Percentiles rank a stretch among this genome's conserved stretches.
Evolutionary conservation across 202 grass and related monocot genomes (phyloP).

Genomic region (Digitaria exilis): DNA sequence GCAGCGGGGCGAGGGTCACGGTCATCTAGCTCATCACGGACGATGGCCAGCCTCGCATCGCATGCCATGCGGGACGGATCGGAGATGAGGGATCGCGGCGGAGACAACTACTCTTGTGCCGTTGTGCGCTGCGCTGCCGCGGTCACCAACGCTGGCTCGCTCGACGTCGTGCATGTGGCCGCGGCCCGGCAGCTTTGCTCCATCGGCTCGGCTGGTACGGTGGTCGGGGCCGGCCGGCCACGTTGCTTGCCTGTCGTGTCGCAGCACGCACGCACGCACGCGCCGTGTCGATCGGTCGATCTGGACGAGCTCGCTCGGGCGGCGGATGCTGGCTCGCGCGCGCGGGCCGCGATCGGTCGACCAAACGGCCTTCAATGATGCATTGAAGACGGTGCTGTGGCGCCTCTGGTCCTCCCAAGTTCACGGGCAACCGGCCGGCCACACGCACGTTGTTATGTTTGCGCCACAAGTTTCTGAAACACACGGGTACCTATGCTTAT

Average conservation of each 20-base stretch:
- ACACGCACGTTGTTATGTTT: too few species aligned
- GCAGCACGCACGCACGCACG: neutral
- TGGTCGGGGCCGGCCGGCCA: neutral
- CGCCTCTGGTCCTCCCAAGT: neutral
- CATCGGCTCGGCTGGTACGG: too few species aligned
- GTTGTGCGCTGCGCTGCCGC: neutral
- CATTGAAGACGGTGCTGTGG: neutral
- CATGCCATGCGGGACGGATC: neutral
- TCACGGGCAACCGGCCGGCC: neutral
- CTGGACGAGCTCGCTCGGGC: neutral
- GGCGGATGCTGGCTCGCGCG: neutral
- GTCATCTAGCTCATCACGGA: neutral
- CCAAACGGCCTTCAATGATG: neutral
- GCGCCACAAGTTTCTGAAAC: too few species aligned
- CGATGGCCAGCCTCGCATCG: neutral
- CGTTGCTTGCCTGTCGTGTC: neutral
- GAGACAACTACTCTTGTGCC: too few species aligned
- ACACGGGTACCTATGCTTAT: too few species aligned
- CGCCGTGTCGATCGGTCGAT: neutral
- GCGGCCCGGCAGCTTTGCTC: too few species aligned
- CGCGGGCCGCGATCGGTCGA: neutral
- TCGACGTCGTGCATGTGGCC: neutral
- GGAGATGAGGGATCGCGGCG: neutral
- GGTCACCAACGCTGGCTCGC: neutral
- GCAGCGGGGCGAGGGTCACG: too few species aligned